phyloP scores from a whole-genome alignment of 23 red algal species.

The Chondrus crispus region DNA sequence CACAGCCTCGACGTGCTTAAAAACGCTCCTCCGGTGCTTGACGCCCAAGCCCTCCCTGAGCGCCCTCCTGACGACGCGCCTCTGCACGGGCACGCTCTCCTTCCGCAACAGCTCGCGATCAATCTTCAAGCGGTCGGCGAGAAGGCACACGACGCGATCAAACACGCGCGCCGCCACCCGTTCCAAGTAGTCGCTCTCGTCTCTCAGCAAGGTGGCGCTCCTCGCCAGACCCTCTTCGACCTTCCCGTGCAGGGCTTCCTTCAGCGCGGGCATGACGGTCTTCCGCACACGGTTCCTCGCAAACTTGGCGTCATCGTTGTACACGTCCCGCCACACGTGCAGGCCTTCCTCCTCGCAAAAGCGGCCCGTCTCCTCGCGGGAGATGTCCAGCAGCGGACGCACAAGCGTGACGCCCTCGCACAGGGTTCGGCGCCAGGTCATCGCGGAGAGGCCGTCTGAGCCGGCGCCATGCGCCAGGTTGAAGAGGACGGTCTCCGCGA shows the following conservation, averaged over 20 bases:
- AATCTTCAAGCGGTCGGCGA: slow-evolving; percentile 1
- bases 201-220: slow-evolving; percentile 42
- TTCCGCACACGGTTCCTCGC: slow-evolving; percentile 43
- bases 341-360: slow-evolving; percentile 49
- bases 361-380: slow-evolving; percentile 41
- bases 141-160: not conserved
- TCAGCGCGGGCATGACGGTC: slow-evolving; percentile 32
- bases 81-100: slow-evolving; percentile 23
- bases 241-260: not conserved
- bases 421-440: slow-evolving; percentile 36
- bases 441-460: slow-evolving; percentile 27
- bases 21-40: not conserved
- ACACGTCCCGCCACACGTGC: slow-evolving; percentile 52
- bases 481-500: slow-evolving; percentile 63
- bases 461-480: slow-evolving; percentile 59
- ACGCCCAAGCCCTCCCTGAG: slow-evolving; percentile 10
- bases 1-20: slow-evolving; percentile 45
- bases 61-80: slow-evolving; percentile 38
- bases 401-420: slow-evolving; percentile 11
- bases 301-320: slow-evolving; percentile 50
- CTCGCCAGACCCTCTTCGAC: slow-evolving; percentile 41
- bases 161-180: not conserved
- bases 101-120: not conserved
- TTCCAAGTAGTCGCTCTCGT: slow-evolving; percentile 21
- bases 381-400: slow-evolving; percentile 51